Evolutionary conservation across 2,329 filamentous ascomycete genomes (phyloP), one percentile per base, ranked within the genome.

Genomic region (Neonectria sp.): DNA sequence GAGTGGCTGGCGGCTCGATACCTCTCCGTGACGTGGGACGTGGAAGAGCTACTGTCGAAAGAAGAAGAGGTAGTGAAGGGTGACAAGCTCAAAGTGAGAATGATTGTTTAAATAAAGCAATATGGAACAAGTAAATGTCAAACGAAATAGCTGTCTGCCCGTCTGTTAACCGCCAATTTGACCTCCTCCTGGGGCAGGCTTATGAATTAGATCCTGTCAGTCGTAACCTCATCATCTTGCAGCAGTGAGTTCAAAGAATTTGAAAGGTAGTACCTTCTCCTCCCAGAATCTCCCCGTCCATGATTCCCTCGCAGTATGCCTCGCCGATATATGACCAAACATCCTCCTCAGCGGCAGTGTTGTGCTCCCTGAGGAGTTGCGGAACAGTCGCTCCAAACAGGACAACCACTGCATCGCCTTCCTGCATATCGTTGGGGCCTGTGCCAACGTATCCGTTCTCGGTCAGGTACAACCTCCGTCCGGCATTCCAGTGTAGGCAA

Each of bases 1-100:
- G 79, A 82, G 3, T 87, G 85, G 84, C 71, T 87, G 24, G 77
- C 76, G 2, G 84, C 82, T 1, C 76, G 85, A 61, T 86, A 83
- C 71, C 65, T 86, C 5, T 81, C 74, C 64, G 77, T 69, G n/a
- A 82, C 76, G 29, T 87, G 84, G 85, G 84, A 86, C 69, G 81
- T 87, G 81, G 75, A 78, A 12, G 82, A 86, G 70, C 72, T 86
- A 55, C 70, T 83, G 64, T 68, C 60, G 1, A 81, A 78, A 71
- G 80, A 83, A 68, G 74, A 82, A 3, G 81, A 84, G 57, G 82
- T 86, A 70, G 75, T 86, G 67, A 57, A 48, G 3, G 27, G n/a
- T 12, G 49, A 46, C 25, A 61, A 61, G 33, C 49, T 61, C 24
- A 61, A 61, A 49, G 49, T 61, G 33, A 45, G 60, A 24, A 63